These are phyloP conservation scores for Bremia lactucae DNA, from an alignment of 352 stramenopile genomes.

Conservation along the genomic window DNA sequence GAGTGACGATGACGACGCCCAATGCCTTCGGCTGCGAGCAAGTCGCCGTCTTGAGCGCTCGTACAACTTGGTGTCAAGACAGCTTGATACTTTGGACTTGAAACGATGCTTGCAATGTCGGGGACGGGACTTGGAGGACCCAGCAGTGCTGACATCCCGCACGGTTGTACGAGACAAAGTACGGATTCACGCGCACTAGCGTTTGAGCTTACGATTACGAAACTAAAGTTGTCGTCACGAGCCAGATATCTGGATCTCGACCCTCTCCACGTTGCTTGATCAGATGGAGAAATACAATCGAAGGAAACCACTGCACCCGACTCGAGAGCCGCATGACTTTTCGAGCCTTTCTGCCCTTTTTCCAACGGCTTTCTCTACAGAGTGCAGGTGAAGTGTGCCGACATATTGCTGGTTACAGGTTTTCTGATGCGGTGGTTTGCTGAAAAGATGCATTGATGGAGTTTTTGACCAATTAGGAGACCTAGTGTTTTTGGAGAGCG, in stretches of 20 bases:
- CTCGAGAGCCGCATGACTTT: background rate
- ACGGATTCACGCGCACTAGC: too few species aligned
- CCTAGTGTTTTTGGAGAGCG: too few species aligned
- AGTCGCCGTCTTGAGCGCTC: constrained; percentile 8
- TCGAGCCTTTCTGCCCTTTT: constrained; percentile 30
- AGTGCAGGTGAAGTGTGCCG: constrained; percentile 18
- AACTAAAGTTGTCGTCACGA: constrained; percentile 1
- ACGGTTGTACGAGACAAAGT: too few species aligned
- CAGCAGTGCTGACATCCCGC: constrained; percentile 14
- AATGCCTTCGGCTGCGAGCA: constrained; percentile 2
- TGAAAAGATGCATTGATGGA: too few species aligned
- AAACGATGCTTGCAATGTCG: background rate
- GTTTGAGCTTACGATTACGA: background rate
- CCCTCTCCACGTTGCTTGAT: background rate
- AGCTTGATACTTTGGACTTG: constrained; percentile 31
- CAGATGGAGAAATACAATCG: background rate
- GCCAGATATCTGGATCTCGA: background rate
- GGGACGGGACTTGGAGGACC: constrained; percentile 9
- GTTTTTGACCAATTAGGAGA: too few species aligned
- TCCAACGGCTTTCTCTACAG: constrained; percentile 27
- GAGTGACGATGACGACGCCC: constrained; percentile 25
- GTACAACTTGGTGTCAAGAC: constrained; percentile 18
- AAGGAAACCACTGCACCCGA: background rate
- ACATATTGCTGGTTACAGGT: too few species aligned
- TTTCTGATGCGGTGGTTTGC: too few species aligned